Percentiles rank a stretch among this genome's conserved stretches.
These are phyloP conservation scores for Suillus lakei DNA, from an alignment of 768 basidiomycete species.

Conservation along the genomic window DNA sequence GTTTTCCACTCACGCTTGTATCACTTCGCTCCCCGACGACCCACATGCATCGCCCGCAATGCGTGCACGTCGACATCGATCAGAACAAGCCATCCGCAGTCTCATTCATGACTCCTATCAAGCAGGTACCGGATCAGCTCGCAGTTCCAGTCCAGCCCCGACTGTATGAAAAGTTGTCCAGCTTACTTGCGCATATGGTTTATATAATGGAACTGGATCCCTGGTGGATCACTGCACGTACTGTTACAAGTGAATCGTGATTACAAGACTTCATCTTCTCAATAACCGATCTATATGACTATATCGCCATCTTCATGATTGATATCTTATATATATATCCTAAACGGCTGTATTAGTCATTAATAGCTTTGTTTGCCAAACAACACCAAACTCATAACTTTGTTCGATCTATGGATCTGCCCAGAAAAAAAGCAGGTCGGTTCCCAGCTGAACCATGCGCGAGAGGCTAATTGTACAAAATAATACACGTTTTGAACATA, in stretches of 20 bases:
- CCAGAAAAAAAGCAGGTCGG: too few species aligned
- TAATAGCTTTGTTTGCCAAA: too few species aligned
- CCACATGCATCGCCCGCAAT: not conserved
- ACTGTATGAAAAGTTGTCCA: not conserved
- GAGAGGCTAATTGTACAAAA: too few species aligned
- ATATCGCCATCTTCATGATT: too few species aligned
- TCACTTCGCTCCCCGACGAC: constrained; percentile 36
- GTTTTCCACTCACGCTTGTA: constrained; percentile 46
- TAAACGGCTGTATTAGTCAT: too few species aligned
- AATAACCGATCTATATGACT: too few species aligned
- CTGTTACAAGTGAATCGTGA: not conserved
- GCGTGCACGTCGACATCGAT: constrained; percentile 11
- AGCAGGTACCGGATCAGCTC: not conserved
- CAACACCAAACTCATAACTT: too few species aligned
- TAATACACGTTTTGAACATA: too few species aligned
- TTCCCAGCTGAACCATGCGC: too few species aligned
- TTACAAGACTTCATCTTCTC: not conserved
- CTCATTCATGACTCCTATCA: not conserved
- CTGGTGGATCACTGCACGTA: not conserved
- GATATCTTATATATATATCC: too few species aligned
- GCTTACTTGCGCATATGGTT: not conserved
- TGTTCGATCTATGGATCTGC: too few species aligned
- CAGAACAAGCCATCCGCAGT: constrained; percentile 24
- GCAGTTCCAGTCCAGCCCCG: not conserved
- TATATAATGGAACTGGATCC: not conserved